phyloP scores from a whole-genome alignment of 208 protist genomes.

The Crithidia acanthocephali region DNA sequence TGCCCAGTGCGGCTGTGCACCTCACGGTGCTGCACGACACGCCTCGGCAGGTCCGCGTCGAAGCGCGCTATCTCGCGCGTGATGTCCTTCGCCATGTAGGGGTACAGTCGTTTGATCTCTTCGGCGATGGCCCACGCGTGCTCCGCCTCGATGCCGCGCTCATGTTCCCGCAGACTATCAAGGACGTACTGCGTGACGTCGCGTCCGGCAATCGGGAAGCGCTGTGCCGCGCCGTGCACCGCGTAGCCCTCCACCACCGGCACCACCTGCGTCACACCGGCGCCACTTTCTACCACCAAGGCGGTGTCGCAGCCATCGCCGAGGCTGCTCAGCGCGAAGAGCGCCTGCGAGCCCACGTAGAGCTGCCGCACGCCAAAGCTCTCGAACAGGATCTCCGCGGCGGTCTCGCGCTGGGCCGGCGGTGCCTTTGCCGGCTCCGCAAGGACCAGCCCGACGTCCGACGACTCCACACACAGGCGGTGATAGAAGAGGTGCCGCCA shows the following conservation, averaged over 20 bases:
- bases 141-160: conserved; percentile 86
- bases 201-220: conserved; percentile 96
- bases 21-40: conserved; percentile 71
- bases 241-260: conserved; percentile 98
- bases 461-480: conserved; percentile 97
- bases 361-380: conserved; percentile 98
- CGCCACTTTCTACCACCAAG: conserved; percentile 98
- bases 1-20: conserved; percentile 61
- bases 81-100: conserved; percentile 93
- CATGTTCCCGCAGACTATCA: conserved; percentile 92
- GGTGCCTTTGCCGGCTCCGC: conserved; percentile 98
- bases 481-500: conserved; percentile 98
- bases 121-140: conserved; percentile 93
- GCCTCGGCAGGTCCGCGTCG: conserved; percentile 84
- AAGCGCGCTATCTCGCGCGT: conserved; percentile 94
- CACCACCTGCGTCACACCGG: conserved; percentile 98
- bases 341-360: conserved; percentile 98
- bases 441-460: conserved; percentile 97
- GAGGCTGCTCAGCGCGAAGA: conserved; percentile 94
- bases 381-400: conserved; percentile 99
- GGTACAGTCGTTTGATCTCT: conserved; percentile 94
- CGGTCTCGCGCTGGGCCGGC: conserved; percentile 97
- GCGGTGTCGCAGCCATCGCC: conserved; percentile 65
- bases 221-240: conserved; percentile 94
- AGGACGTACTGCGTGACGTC: conserved; percentile 97